phyloP scores from a whole-genome alignment of 345 rosid species.

The Boechera stricta region DNA sequence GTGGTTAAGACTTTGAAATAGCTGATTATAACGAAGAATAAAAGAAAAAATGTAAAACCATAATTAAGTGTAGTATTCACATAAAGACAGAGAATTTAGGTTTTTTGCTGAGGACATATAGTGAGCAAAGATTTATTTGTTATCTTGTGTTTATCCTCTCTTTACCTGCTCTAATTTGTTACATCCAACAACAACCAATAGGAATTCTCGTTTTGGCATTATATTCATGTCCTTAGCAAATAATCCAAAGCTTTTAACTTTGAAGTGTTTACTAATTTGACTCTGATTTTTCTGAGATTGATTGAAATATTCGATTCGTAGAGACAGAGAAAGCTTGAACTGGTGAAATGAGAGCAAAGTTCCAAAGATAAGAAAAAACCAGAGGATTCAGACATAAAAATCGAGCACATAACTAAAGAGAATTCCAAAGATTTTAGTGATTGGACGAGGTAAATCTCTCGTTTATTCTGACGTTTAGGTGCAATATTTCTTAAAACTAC shows the following conservation, averaged over 20 bases:
- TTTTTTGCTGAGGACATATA: slow-evolving; percentile 43
- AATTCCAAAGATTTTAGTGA: too few relatives aligned
- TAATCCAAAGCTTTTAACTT: slow-evolving; percentile 1
- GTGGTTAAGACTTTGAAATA: slow-evolving; percentile 40
- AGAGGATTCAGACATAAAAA: background rate
- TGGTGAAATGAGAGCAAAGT: background rate
- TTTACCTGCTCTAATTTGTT: slow-evolving; percentile 43
- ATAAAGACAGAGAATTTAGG: slow-evolving; percentile 45
- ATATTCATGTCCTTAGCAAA: slow-evolving; percentile 14
- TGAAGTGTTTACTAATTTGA: slow-evolving; percentile 3
- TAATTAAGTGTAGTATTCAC: slow-evolving; percentile 15
- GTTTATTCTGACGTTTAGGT: too few relatives aligned
- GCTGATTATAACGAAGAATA: slow-evolving; percentile 25
- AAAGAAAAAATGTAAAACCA: background rate
- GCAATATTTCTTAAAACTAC: background rate
- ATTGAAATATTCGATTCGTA: background rate
- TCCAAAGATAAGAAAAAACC: background rate
- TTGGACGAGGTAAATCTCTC: too few relatives aligned
- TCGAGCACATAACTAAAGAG: too few relatives aligned
- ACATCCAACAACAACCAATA: slow-evolving; percentile 43
- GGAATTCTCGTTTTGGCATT: slow-evolving; percentile 29
- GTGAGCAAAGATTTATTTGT: slow-evolving; percentile 45
- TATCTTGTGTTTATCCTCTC: slow-evolving; percentile 35
- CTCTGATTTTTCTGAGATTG: background rate
- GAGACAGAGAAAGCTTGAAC: slow-evolving; percentile 5